These are phyloP conservation scores for Arabidopsis suecica DNA, from an alignment of 345 rosid genomes.

Conservation along the genomic window DNA sequence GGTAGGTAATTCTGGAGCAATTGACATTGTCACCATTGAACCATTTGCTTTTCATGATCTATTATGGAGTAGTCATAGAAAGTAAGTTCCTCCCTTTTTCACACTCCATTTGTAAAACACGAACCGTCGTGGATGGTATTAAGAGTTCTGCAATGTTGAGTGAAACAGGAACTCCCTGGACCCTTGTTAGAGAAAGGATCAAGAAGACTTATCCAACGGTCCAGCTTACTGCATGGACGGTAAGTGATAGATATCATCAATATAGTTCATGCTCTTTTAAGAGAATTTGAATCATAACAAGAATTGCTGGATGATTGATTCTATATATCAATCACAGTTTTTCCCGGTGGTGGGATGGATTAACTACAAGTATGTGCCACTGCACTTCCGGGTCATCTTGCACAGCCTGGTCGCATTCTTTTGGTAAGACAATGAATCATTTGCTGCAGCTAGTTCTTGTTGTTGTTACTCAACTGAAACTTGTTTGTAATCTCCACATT, in stretches of 20 bases:
- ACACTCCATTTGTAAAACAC: neutral
- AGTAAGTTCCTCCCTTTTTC: conserved; percentile 49
- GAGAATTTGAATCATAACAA: conserved; percentile 1
- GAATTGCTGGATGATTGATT: neutral
- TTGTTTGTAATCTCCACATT: neutral
- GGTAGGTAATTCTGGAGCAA: conserved; percentile 78
- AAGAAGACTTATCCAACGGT: conserved; percentile 76
- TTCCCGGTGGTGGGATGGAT: conserved; percentile 92
- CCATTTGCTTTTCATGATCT: conserved; percentile 84
- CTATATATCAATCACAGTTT: conserved; percentile 56
- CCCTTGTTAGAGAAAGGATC: conserved; percentile 71
- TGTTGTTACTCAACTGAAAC: neutral
- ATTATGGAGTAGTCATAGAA: conserved; percentile 73
- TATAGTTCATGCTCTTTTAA: neutral
- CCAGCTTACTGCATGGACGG: conserved; percentile 88
- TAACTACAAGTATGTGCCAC: conserved; percentile 84
- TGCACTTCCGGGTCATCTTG: conserved; percentile 87
- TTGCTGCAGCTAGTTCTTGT: conserved; percentile 4
- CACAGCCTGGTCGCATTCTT: conserved; percentile 66
- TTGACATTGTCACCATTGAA: conserved; percentile 88
- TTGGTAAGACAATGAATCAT: conserved; percentile 59
- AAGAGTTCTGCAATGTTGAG: conserved; percentile 28
- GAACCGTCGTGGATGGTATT: neutral
- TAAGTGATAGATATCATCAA: conserved; percentile 37
- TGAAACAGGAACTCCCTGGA: conserved; percentile 82